Conservation (phyloP, 352 stramenopile species). For the Phytophthora nicotianae region DNA sequence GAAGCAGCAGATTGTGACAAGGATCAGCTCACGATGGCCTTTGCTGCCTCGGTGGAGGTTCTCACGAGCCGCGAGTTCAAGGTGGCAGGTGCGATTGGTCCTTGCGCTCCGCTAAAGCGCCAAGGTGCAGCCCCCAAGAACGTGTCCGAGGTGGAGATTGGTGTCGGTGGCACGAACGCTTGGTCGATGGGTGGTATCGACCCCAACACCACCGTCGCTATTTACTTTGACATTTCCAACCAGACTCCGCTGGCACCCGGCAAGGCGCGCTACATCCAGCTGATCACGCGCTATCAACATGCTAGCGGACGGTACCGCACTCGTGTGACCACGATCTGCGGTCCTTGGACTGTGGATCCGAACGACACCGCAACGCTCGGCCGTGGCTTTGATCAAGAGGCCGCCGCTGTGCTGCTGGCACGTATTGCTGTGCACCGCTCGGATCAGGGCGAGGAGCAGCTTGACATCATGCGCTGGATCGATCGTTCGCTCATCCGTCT, state of each 20-base stretch:
- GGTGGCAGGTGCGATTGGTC: conserved; percentile 97
- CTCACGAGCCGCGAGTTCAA: conserved; percentile 99
- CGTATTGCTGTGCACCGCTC: conserved; percentile 88
- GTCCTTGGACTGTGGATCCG: conserved; percentile 93
- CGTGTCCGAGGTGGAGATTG: conserved; percentile 97
- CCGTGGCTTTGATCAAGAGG: conserved; percentile 98
- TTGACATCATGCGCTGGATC: conserved; percentile 91
- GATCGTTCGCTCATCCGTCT: conserved; percentile 98
- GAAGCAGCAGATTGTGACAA: conserved; percentile 94
- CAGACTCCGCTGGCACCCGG: conserved; percentile 68
- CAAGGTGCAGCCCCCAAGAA: conserved; percentile 88
- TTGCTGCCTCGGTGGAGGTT: conserved; percentile 95
- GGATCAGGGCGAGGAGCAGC: conserved; percentile 84
- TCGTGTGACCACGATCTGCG: conserved; percentile 97
- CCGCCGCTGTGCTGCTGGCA: conserved; percentile 96
- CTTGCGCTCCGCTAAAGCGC: conserved; percentile 96
- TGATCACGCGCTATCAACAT: conserved; percentile 99
- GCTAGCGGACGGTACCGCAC: conserved; percentile 95
- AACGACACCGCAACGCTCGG: conserved; percentile 94
- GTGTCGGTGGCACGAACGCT: conserved; percentile 86
- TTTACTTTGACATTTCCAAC: conserved; percentile 99
- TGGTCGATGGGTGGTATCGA: conserved; percentile 98
- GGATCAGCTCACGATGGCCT: conserved; percentile 96
- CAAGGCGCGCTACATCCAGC: conserved; percentile 97
- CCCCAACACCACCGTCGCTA: conserved; percentile 96